phyloP scores from a whole-genome alignment of 148 eudicot genomes.

The Chenopodium album region DNA sequence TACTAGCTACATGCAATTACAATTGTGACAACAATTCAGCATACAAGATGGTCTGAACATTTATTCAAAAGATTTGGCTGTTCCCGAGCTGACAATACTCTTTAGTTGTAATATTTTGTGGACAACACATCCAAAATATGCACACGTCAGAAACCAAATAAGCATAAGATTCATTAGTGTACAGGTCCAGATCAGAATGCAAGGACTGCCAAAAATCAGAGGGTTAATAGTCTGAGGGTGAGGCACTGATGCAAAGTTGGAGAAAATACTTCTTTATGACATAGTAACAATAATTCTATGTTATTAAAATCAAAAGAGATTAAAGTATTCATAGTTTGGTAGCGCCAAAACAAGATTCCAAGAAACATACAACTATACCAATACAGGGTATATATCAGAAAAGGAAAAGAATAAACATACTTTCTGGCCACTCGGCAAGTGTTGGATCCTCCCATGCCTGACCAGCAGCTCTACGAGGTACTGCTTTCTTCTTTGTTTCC shows the following conservation, averaged over 20 bases:
- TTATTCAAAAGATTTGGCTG: background rate
- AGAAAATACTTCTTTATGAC: background rate
- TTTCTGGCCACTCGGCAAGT: conserved; percentile 98
- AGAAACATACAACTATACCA: background rate
- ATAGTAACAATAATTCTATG: background rate
- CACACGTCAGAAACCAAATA: background rate
- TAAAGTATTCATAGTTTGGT: background rate
- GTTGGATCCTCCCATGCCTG: conserved; percentile 97
- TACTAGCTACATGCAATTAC: background rate
- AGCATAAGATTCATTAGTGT: background rate
- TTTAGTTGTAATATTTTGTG: background rate
- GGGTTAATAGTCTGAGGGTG: background rate
- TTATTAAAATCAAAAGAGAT: background rate
- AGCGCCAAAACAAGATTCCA: background rate
- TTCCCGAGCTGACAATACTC: background rate
- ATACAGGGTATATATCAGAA: background rate
- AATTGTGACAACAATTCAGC: background rate
- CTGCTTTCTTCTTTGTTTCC: conserved; percentile 84
- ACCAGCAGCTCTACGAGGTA: conserved; percentile 95
- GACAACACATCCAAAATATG: background rate
- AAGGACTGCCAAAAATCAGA: background rate
- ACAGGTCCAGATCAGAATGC: background rate
- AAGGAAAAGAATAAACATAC: conserved; percentile 37
- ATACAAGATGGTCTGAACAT: background rate
- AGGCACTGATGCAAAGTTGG: background rate